Conservation (phyloP, 2,329 filamentous ascomycete genomes). For the Colletotrichum lini region DNA sequence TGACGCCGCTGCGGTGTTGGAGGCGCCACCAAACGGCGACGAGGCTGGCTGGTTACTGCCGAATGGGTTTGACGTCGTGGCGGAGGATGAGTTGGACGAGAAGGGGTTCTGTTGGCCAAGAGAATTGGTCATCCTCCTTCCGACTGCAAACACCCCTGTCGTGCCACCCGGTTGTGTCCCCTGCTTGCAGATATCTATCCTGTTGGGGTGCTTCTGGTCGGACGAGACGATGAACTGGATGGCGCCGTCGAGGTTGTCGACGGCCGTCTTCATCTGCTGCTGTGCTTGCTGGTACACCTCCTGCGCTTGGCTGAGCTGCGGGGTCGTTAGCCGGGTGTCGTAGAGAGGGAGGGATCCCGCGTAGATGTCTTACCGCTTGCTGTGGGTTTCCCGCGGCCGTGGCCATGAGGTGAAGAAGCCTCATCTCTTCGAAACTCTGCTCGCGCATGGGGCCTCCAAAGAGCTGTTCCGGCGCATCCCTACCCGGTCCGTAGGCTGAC, state of each 20-base stretch:
- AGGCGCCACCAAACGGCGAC: constrained; percentile 55
- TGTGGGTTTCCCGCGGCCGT: constrained; percentile 72
- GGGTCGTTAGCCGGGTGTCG: constrained; percentile 7
- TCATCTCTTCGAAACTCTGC: constrained; percentile 90
- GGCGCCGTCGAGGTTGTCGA: constrained; percentile 80
- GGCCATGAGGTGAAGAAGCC: constrained; percentile 78
- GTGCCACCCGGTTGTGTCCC: constrained; percentile 58
- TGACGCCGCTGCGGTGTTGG: constrained; percentile 46
- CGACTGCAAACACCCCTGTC: constrained; percentile 61
- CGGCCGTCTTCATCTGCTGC: constrained; percentile 79
- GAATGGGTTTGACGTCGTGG: constrained; percentile 38
- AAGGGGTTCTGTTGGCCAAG: constrained; percentile 53
- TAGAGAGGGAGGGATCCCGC: neutral
- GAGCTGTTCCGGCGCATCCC: constrained; percentile 83
- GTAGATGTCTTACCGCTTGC: constrained; percentile 60
- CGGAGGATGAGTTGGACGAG: constrained; percentile 48
- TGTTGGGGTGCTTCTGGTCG: constrained; percentile 81
- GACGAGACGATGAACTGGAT: constrained; percentile 77
- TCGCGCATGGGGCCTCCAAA: constrained; percentile 86
- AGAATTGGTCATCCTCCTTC: constrained; percentile 48
- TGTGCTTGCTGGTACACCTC: constrained; percentile 75
- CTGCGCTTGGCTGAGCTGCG: constrained; percentile 72
- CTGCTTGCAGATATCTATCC: constrained; percentile 73
- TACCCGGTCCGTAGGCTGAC: constrained; percentile 86
- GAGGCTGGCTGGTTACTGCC: constrained; percentile 38